Evolutionary conservation across 2,329 filamentous ascomycete species (phyloP).

Genomic region (Colletotrichum sp.): DNA sequence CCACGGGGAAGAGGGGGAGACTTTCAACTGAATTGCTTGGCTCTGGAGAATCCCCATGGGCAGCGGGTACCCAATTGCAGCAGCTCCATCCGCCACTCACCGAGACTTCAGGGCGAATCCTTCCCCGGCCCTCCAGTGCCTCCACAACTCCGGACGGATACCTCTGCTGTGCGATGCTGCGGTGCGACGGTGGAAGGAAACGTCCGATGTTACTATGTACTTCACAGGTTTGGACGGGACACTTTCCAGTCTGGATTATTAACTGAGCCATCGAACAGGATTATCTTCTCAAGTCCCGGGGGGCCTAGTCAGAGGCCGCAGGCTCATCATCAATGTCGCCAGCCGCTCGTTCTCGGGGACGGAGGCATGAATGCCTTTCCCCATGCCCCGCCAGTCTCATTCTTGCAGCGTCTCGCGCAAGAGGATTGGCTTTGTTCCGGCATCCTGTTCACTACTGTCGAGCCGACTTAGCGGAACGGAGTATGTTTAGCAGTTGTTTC

Average conservation of each 20-base stretch:
- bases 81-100: background rate
- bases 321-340: background rate
- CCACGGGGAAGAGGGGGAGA: conserved; percentile 7
- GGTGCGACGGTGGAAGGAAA: background rate
- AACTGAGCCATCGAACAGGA: background rate
- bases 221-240: background rate
- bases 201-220: background rate
- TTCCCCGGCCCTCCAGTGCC: background rate
- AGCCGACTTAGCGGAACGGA: background rate
- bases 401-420: conserved; percentile 5
- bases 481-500: background rate
- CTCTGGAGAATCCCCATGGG: conserved; percentile 4
- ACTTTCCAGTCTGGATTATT: background rate
- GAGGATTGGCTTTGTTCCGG: background rate
- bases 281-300: too few species aligned
- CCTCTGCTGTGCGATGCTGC: background rate
- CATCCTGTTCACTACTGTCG: background rate
- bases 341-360: background rate
- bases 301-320: background rate
- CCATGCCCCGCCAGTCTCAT: background rate
- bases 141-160: background rate
- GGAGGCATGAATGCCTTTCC: background rate
- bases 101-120: background rate
- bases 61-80: background rate
- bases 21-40: background rate